These are phyloP conservation scores for Phylloporus sp. DNA, from an alignment of 1,284 basidiomycete genomes.

Conservation along the genomic window DNA sequence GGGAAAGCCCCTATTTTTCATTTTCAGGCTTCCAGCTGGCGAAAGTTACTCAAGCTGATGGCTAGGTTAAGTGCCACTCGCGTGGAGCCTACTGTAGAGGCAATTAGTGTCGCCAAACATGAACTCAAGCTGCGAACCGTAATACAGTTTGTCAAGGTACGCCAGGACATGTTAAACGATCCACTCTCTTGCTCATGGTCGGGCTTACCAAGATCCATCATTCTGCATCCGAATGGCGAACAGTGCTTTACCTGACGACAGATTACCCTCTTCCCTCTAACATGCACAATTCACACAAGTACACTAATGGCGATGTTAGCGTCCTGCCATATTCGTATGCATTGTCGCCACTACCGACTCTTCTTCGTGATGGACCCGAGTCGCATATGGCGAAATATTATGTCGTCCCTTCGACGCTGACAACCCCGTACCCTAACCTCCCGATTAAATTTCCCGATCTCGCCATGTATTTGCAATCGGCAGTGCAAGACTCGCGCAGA, in stretches of 20 bases:
- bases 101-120: slow-evolving; percentile 58
- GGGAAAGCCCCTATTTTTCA: slow-evolving; percentile 69
- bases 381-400: slow-evolving; percentile 67
- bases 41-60: slow-evolving; percentile 70
- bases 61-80: slow-evolving; percentile 68
- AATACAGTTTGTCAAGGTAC: slow-evolving; percentile 74
- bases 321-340: slow-evolving; percentile 73
- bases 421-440: slow-evolving; percentile 65
- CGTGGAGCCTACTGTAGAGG: slow-evolving; percentile 71
- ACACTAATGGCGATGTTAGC: slow-evolving; percentile 60
- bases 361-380: slow-evolving; percentile 66
- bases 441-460: slow-evolving; percentile 76
- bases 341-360: slow-evolving; percentile 57
- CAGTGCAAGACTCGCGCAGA: slow-evolving; percentile 66
- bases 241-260: slow-evolving; percentile 73
- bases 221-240: slow-evolving; percentile 64
- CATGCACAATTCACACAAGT: slow-evolving; percentile 49
- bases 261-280: slow-evolving; percentile 62
- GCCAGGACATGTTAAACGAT: slow-evolving; percentile 1
- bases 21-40: slow-evolving; percentile 73
- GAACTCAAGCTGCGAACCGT: slow-evolving; percentile 70
- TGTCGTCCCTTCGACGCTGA: slow-evolving; percentile 62
- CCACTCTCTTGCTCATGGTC: slow-evolving; percentile 1
- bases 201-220: slow-evolving; percentile 54
- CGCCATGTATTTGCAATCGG: slow-evolving; percentile 73